Base-by-base conservation (phyloP, 177 flowering plant species). In the Vitis hybrid region DNA sequence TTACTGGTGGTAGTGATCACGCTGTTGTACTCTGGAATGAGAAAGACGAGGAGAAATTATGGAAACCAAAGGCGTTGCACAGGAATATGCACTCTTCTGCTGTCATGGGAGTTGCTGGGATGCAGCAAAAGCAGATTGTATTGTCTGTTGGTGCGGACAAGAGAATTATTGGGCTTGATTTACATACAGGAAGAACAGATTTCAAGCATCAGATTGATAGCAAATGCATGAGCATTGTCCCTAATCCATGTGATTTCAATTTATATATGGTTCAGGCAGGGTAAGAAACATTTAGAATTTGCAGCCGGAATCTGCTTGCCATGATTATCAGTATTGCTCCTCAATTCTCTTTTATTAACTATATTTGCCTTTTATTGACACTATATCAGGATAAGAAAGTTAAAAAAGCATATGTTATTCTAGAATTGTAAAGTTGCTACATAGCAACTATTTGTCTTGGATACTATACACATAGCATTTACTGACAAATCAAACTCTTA, bases 1-100 rank as follows among this genome's bases (percentile, higher is more conserved):
- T 79, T n/a, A 93, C 97, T 61, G 97, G 91, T 67, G 99, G 99
- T 14, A 90, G 97, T 74, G 99, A 95, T 80, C 99, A 93, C 80
- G 93, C 90, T 72, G 98, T 93, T 51, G 65, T 95, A 22, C 74
- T 88, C 16, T 93, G 99, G 98, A 85, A 65, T 54, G 97, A 85
- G 70, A 85, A 72, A 66, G 89, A 81, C 68, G 86, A 71, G 15
- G 88, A 77, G 16, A 77, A 77, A 61, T 73, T 66, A 34, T 93
- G 97, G 97, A 93, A 91, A 77, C 89, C 94, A 7, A 89, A 88
- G 80, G 56, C 78, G 0, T 60, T 95, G 77, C 99, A 95, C 73
- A 83, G 88, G 74, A 80, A 81, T 76, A 10, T 78, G 54, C 99
- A 95, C 78, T 86, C 97, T 31, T 89, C 98, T 34, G 94, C 98